Conservation (phyloP, 2,329 filamentous ascomycete species). For the Colletotrichum filicis region DNA sequence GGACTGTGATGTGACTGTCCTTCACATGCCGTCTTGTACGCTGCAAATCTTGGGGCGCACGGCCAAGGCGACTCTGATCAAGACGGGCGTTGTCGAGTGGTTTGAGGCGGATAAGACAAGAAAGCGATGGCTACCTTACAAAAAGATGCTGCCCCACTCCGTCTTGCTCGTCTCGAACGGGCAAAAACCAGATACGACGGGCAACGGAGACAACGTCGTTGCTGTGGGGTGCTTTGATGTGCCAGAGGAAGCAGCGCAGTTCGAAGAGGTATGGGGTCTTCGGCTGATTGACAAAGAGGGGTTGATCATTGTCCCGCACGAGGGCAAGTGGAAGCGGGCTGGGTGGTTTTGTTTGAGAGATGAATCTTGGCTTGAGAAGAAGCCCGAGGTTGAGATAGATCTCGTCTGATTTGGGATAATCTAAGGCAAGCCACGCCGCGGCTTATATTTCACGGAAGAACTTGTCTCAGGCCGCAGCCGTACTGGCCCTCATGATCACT, state of each 20-base stretch:
- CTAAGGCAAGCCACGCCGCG: no score
- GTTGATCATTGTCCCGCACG: background rate
- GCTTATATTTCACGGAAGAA: background rate
- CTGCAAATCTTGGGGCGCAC: background rate
- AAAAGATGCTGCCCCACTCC: background rate
- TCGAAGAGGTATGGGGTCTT: conserved; percentile 3
- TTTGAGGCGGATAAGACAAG: background rate
- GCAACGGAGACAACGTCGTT: background rate
- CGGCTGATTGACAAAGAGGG: conserved; percentile 5
- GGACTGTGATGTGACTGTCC: background rate
- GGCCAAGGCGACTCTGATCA: background rate
- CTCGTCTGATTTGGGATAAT: background rate
- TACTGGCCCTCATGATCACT: conserved; percentile 36
- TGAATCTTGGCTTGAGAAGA: conserved; percentile 3
- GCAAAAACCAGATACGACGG: background rate
- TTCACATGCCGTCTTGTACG: conserved; percentile 15
- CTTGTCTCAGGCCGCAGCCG: background rate
- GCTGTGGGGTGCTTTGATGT: conserved; percentile 11
- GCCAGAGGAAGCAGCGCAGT: background rate
- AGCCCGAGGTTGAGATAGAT: background rate
- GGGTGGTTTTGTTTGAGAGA: conserved; percentile 11
- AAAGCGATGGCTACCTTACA: background rate
- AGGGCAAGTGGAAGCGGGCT: background rate
- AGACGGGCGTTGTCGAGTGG: background rate
- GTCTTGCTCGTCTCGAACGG: background rate